phyloP scores from a whole-genome alignment of 352 stramenopile genomes.

The Phytophthora cactorum region DNA sequence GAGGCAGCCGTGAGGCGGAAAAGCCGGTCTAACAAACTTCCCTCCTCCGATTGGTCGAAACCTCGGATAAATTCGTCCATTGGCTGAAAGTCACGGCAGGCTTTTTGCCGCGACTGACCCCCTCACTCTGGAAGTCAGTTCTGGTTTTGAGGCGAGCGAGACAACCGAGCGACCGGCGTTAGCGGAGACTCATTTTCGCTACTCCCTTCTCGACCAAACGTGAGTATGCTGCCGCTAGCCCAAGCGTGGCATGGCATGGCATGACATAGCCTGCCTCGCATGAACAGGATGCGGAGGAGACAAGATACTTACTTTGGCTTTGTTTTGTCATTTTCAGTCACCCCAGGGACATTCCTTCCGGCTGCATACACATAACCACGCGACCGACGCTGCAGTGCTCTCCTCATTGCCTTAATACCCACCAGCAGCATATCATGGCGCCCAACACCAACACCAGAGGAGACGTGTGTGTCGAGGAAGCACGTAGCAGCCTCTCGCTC shows the following conservation, averaged over 20 bases:
- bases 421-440: conserved; percentile 44
- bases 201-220: conserved; percentile 27
- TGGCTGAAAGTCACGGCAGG: conserved; percentile 5
- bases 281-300: not conserved
- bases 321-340: conserved; percentile 31
- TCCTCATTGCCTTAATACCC: conserved; percentile 3
- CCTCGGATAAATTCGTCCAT: conserved; percentile 1
- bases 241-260: not conserved
- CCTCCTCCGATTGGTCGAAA: conserved; percentile 15
- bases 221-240: conserved; percentile 9
- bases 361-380: conserved; percentile 24
- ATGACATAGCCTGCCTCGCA: not conserved
- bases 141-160: conserved; percentile 51
- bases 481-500: conserved; percentile 53
- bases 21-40: conserved; percentile 7
- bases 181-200: conserved; percentile 6
- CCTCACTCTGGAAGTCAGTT: conserved; percentile 52
- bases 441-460: conserved; percentile 62
- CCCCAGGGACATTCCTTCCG: conserved; percentile 18
- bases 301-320: not conserved
- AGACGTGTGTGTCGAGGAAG: conserved; percentile 73
- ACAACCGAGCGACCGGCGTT: conserved; percentile 7
- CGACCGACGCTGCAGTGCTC: conserved; percentile 19
- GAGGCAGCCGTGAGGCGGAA: not conserved
- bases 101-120: conserved; percentile 24